These are phyloP conservation scores for Eleusine coracana DNA, from an alignment of 176 grass and related monocot species.

Conservation along the genomic window DNA sequence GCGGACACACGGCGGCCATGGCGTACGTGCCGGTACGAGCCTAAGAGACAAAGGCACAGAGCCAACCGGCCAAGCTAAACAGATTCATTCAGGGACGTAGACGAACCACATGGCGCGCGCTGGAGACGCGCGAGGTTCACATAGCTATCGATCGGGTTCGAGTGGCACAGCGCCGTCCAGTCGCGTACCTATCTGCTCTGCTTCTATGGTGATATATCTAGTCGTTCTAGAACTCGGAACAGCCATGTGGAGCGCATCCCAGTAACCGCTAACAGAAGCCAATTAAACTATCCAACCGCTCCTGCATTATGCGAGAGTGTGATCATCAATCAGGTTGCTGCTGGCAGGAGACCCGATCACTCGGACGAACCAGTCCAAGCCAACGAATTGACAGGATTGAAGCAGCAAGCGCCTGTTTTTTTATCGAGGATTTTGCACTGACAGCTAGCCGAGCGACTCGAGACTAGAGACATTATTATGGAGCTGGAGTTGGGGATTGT, in stretches of 20 bases:
- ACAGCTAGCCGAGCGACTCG: not conserved
- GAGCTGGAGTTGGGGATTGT: not conserved
- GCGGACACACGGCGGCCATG: constrained; percentile 17
- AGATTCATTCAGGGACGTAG: not conserved
- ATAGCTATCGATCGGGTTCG: not conserved
- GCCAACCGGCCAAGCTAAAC: too few relatives aligned
- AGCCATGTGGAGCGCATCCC: constrained; percentile 31
- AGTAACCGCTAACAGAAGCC: constrained; percentile 10
- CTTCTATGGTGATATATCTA: not conserved
- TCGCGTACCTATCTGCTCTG: not conserved
- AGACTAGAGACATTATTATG: not conserved
- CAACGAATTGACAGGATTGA: not conserved
- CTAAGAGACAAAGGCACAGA: not conserved
- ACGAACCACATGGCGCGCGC: not conserved
- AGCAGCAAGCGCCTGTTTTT: not conserved
- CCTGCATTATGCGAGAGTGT: not conserved
- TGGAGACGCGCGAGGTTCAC: not conserved
- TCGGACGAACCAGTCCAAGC: not conserved
- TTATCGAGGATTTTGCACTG: not conserved
- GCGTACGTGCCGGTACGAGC: not conserved
- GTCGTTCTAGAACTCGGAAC: not conserved
- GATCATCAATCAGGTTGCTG: not conserved
- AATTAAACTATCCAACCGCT: not conserved
- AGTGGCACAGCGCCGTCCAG: constrained; percentile 9
- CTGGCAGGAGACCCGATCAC: not conserved